Conservation (phyloP, 768 basidiomycete genomes). For the Tephrocybe rancida region DNA sequence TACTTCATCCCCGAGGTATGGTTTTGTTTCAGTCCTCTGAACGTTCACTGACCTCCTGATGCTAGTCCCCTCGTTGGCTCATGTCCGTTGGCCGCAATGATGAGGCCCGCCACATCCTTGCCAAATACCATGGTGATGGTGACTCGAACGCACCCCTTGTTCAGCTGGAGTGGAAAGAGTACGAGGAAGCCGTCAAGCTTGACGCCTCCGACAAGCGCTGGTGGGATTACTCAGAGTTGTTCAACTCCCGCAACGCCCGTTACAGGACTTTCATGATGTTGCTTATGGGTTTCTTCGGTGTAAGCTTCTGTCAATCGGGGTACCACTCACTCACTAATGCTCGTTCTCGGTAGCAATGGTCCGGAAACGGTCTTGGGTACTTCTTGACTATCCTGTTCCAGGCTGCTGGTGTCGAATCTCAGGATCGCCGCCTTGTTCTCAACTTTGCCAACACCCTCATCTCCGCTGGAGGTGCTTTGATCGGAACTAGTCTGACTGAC, state of each 20-base stretch:
- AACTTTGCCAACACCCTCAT: conserved; percentile 47
- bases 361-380: conserved; percentile 55
- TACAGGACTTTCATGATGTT: conserved; percentile 50
- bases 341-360: conserved; percentile 44
- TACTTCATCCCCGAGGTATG: conserved; percentile 40
- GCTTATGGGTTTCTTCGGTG: conserved; percentile 55
- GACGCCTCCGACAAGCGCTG: conserved; percentile 61
- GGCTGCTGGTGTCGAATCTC: conserved; percentile 39
- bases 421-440: conserved; percentile 39
- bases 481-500: conserved; percentile 43
- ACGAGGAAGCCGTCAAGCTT: conserved; percentile 48
- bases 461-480: conserved; percentile 39
- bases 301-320: conserved; percentile 20
- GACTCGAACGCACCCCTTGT: conserved; percentile 53
- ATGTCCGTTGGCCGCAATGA: conserved; percentile 49
- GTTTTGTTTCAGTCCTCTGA: not conserved
- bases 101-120: conserved; percentile 48
- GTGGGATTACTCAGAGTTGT: conserved; percentile 56
- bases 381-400: conserved; percentile 45
- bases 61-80: conserved; percentile 55
- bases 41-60: conserved; percentile 14
- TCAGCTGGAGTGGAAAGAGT: conserved; percentile 51
- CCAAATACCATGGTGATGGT: conserved; percentile 55
- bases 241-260: conserved; percentile 47
- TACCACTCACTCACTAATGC: not conserved